Evolutionary conservation across 1,139 yeast species (phyloP).

Genomic region (Chernovozyma aurita): DNA sequence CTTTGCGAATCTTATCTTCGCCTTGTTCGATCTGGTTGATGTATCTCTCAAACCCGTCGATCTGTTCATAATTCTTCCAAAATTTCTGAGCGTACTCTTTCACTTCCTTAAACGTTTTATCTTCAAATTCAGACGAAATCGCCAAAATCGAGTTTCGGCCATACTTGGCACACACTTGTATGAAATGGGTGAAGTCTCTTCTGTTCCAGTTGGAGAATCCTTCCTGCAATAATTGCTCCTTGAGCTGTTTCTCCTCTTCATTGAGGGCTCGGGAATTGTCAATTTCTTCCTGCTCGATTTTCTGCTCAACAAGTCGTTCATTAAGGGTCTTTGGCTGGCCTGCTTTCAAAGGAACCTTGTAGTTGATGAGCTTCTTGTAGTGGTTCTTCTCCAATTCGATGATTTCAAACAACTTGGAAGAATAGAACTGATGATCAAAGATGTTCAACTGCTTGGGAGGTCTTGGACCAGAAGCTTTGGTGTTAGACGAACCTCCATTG

Average conservation of each 20-base stretch:
- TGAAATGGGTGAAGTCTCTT: slow-evolving; percentile 66
- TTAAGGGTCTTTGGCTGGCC: slow-evolving; percentile 39
- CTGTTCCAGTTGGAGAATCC: slow-evolving; percentile 71
- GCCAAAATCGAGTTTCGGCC: slow-evolving; percentile 63
- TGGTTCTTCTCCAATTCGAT: slow-evolving; percentile 64
- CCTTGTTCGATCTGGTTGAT: slow-evolving; percentile 69
- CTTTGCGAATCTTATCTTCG: slow-evolving; percentile 60
- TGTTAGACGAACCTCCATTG: too few species aligned
- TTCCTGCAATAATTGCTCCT: slow-evolving; percentile 48
- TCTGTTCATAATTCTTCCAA: slow-evolving; percentile 60
- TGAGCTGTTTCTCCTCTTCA: slow-evolving; percentile 59
- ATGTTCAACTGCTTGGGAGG: slow-evolving; percentile 67
- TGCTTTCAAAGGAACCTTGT: slow-evolving; percentile 44
- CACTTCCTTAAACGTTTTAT: slow-evolving; percentile 65
- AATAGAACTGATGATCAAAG: slow-evolving; percentile 72
- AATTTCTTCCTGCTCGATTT: slow-evolving; percentile 57
- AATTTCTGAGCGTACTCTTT: slow-evolving; percentile 61
- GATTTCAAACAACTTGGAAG: slow-evolving; percentile 55
- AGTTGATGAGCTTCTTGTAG: slow-evolving; percentile 49
- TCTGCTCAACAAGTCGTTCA: slow-evolving; percentile 49
- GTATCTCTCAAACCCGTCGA: slow-evolving; percentile 71
- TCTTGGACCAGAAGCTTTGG: slow-evolving; percentile 44
- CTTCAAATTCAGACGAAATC: slow-evolving; percentile 62
- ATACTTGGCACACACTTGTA: slow-evolving; percentile 55
- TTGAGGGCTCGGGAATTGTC: slow-evolving; percentile 62